Base-by-base conservation (phyloP, 1,139 yeast genomes). In the Protomyces macrosporus region DNA sequence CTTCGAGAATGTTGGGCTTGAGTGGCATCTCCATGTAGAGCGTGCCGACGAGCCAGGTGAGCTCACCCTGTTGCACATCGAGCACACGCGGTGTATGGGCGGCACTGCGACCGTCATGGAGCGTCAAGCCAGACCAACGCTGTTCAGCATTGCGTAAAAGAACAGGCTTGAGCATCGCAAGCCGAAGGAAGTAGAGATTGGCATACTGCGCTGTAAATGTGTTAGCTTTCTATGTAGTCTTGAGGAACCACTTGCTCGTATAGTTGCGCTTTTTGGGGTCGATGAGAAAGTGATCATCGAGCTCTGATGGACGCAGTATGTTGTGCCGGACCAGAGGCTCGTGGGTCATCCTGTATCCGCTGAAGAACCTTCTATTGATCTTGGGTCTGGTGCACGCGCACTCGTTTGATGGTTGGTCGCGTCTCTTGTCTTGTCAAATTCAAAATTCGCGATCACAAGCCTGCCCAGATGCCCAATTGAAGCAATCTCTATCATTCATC, bases 41-140 rank as follows among this genome's bases (percentile, higher is more conserved):
- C 0, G 98, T 89, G 1, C 98, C 99, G 42, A 88, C 80, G n/a
- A 90, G 86, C 95, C 95, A 93, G 67, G 90, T 84, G 37, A 90
- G 82, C 69, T 84, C 81, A 62, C 86, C 84, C 55, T 84, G 83
- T 36, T 79, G 78, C 5, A 91, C 85, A 72, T 91, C 97, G 67
- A 93, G 77, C 9, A 90, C 90, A 75, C 88, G 90, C 14, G 83
- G 83, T 37, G 81, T 81, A 58, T 74, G 75, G 32, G 67, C 68
- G 0, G 77, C 79, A 42, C 48, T n/a, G 23, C 48, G 23, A n/a
- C 48, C 48, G 9, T 42, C 48, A 30, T 42, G 23, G 3, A 71
- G 66, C 3, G 67, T 68, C 6, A 59, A 56, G 34, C 61, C 45
- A 3, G 65, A 50, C 88, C 88, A 84, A 65, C 79, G 79, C 62